These are phyloP conservation scores for Pseudognaphalium luteoalbum DNA, from an alignment of 129 eudicot genomes.

Conservation along the genomic window DNA sequence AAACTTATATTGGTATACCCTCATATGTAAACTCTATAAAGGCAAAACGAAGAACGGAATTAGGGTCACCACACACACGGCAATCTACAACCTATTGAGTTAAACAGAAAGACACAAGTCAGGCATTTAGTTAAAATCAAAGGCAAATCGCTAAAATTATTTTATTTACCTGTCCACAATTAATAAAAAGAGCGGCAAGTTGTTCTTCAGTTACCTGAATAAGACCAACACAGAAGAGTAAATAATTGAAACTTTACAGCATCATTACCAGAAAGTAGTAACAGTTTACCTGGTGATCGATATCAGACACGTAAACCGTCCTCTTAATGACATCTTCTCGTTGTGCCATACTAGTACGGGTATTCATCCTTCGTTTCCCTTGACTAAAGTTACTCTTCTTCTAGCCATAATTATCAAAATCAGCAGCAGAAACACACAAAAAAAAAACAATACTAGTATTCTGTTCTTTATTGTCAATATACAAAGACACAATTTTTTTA, in stretches of 20 bases:
- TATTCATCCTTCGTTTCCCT: slow-evolving; percentile 70
- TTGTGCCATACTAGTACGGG: slow-evolving; percentile 78
- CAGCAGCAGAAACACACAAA: slow-evolving; percentile 8
- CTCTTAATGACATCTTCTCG: slow-evolving; percentile 83
- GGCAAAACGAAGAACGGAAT: slow-evolving; percentile 81
- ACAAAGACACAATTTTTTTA: slow-evolving; percentile 2
- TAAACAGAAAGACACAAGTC: neutral
- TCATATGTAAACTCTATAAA: slow-evolving; percentile 84
- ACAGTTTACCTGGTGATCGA: slow-evolving; percentile 75
- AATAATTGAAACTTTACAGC: neutral
- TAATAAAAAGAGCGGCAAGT: slow-evolving; percentile 83
- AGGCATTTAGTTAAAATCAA: neutral
- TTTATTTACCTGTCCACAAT: slow-evolving; percentile 71
- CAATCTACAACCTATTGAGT: slow-evolving; percentile 79
- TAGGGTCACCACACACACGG: slow-evolving; percentile 91
- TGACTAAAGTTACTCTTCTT: slow-evolving; percentile 53
- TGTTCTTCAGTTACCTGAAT: slow-evolving; percentile 93
- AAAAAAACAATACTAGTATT: neutral
- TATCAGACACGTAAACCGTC: slow-evolving; percentile 90
- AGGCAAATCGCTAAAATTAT: slow-evolving; percentile 5
- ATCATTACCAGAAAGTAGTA: neutral
- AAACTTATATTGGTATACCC: slow-evolving; percentile 40
- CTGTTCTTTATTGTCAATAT: neutral
- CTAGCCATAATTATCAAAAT: slow-evolving; percentile 35
- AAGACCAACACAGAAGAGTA: neutral